phyloP scores from a whole-genome alignment of 805 yeast species.

The Candida tallmaniae region DNA sequence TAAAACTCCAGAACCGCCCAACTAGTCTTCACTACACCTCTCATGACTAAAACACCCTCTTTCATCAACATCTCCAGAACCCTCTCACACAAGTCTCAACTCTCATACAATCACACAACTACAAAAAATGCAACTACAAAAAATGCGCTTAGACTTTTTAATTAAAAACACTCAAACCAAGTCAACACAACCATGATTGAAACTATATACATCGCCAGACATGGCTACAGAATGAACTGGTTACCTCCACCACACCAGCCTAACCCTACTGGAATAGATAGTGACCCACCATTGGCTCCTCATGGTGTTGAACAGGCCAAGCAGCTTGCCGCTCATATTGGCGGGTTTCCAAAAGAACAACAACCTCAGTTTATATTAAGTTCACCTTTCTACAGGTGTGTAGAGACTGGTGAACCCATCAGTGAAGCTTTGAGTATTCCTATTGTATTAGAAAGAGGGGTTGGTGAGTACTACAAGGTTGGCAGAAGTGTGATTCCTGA shows the following conservation, averaged over 20 bases:
- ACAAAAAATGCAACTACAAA: too few relatives aligned
- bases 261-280: constrained; percentile 83
- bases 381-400: constrained; percentile 87
- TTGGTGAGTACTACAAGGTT: constrained; percentile 90
- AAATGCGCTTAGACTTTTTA: too few relatives aligned
- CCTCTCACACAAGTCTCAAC: too few relatives aligned
- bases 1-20: too few relatives aligned
- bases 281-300: constrained; percentile 83
- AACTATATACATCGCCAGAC: constrained; percentile 71
- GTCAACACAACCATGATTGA: constrained; percentile 26
- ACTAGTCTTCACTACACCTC: too few relatives aligned
- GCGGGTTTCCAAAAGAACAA: constrained; percentile 38
- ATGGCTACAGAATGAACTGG: constrained; percentile 92
- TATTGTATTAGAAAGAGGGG: constrained; percentile 70
- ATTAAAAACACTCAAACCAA: too few relatives aligned
- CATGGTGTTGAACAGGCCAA: constrained; percentile 87
- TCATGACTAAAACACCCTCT: too few relatives aligned
- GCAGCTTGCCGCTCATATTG: constrained; percentile 63
- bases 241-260: constrained; percentile 65
- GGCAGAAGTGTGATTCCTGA: constrained; percentile 63
- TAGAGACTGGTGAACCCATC: constrained; percentile 74
- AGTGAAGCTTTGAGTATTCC: constrained; percentile 55
- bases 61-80: too few relatives aligned
- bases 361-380: constrained; percentile 68
- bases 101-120: too few relatives aligned